Evolutionary conservation across 2,329 filamentous ascomycete species (phyloP).

Genomic region (Alternaria metachromatica): DNA sequence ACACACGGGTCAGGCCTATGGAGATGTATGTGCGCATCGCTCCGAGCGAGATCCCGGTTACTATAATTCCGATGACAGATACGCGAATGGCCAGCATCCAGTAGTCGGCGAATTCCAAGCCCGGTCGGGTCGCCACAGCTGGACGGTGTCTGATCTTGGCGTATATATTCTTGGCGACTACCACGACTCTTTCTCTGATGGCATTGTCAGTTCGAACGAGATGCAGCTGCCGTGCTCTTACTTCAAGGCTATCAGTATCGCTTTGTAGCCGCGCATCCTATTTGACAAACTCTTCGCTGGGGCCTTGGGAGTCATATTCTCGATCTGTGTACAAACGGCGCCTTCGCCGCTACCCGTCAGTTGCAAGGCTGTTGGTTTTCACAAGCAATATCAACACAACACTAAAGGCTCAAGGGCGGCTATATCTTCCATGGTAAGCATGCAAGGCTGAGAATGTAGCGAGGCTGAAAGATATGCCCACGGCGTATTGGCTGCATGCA

Average conservation of each 20-base stretch:
- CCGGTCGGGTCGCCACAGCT: neutral
- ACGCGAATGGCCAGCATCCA: neutral
- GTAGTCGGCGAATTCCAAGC: neutral
- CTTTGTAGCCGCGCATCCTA: neutral
- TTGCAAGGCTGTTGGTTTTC: neutral
- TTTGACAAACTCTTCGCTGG: neutral
- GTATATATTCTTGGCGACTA: neutral
- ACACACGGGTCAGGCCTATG: neutral
- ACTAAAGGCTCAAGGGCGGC: neutral
- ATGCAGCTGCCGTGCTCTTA: neutral
- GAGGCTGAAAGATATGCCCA: neutral
- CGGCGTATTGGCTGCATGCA: neutral
- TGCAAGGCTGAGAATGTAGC: neutral
- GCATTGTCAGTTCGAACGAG: neutral
- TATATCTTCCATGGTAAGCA: neutral
- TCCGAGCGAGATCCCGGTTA: neutral
- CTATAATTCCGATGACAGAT: neutral
- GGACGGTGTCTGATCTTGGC: neutral
- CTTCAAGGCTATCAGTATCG: neutral
- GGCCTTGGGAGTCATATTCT: neutral
- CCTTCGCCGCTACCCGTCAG: neutral
- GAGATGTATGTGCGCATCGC: neutral
- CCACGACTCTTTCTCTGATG: neutral
- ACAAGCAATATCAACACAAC: too few species aligned
- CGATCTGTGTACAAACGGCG: neutral